Base-by-base conservation (phyloP, 1,139 yeast genomes). In the Blastobotrys indianensis region DNA sequence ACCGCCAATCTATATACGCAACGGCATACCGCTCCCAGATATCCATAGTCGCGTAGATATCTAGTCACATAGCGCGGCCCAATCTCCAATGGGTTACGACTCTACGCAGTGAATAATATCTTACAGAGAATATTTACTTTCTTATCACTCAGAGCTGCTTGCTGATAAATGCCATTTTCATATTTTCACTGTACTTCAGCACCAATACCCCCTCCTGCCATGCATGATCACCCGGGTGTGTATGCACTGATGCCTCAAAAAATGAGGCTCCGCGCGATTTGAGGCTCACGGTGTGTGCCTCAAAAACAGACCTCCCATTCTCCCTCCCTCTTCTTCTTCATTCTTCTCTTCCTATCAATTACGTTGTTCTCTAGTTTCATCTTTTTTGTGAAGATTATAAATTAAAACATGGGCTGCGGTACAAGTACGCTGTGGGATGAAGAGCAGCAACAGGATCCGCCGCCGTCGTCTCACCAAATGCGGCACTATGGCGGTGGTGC, bases 331-430 rank as follows among this genome's bases (percentile, higher is more conserved):
- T 16, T 29, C 15, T 25, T 35, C n/a, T 35, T 23, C 15, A 7
- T 15, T n/a, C 12, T n/a, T 35, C 28, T 35, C 28, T 5, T 4
- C 17, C 38, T 9, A 4, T 12, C 32, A 11, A 12, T 12, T 11
- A n/a, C 13, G 11, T 29, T 28, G 10, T 37, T 29, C 20, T 16
- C 13, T 16, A 20, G 25, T 20, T 20, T 20, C 25, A 20, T 20
- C 25, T 20, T 7, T 4, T 20, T n/a, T n/a, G n/a, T n/a, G n/a
- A 20, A 20, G 4, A 34, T 7, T 15, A 16, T n/a, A n/a, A n/a
- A n/a, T n/a, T n/a, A 31, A 13, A 40, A 37, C 9, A 45, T 45
- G 47, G 47, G 47, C 6, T 45, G 47, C 38, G 44, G 39, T 16
- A 33, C 44, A n/a, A 45, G 47, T 33, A 28, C 41, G 17, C 9